These are phyloP conservation scores for Incumbomyces delicatus DNA, from an alignment of 2,329 filamentous ascomycete species.

Conservation along the genomic window DNA sequence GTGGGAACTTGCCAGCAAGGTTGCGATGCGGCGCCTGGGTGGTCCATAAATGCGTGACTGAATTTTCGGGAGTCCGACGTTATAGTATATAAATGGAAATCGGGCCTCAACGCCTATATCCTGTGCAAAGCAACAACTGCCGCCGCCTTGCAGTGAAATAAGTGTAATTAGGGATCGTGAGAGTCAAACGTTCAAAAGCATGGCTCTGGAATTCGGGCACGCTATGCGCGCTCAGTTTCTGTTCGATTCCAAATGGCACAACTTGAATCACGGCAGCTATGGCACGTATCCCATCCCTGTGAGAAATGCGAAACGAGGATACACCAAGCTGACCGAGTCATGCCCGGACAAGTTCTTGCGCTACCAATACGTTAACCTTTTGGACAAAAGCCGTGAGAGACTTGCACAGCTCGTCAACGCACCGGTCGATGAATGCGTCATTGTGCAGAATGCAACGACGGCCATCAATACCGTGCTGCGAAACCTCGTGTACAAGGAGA, in stretches of 20 bases:
- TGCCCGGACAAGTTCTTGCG: conserved; percentile 68
- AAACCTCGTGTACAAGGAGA: conserved; percentile 58
- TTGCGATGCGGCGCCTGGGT: no score
- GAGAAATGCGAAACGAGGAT: conserved; percentile 48
- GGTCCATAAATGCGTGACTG: no score
- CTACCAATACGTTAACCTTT: conserved; percentile 51
- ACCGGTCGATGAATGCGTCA: conserved; percentile 57
- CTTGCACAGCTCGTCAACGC: conserved; percentile 59
- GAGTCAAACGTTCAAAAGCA: no score
- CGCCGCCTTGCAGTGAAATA: no score
- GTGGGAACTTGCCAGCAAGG: no score
- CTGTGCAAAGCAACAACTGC: no score
- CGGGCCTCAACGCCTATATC: no score
- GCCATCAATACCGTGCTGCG: conserved; percentile 67
- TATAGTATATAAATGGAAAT: no score
- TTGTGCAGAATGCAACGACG: conserved; percentile 72
- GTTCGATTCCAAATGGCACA: conserved; percentile 57
- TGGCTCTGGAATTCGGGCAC: conserved; percentile 39
- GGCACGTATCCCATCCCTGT: conserved; percentile 62
- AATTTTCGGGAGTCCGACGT: no score
- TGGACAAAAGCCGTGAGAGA: conserved; percentile 56
- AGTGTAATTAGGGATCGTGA: no score
- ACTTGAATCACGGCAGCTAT: conserved; percentile 82
- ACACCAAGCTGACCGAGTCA: conserved; percentile 57
- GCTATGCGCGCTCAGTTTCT: conserved; percentile 55